Evolutionary conservation across 163 green algal species (phyloP).

Genomic region (Volvox carteri): DNA sequence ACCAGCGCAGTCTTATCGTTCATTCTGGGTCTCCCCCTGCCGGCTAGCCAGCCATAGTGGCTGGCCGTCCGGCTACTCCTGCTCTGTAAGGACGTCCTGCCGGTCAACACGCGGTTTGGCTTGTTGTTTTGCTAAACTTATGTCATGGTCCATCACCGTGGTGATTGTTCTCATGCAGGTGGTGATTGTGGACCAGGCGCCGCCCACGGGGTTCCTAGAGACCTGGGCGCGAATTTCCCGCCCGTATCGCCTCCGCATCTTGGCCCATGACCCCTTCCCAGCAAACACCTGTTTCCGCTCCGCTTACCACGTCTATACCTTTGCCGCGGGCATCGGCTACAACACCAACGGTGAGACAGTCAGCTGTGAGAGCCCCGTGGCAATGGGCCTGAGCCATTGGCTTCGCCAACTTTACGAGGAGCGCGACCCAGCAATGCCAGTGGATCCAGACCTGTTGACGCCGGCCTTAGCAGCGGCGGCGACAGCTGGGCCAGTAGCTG

Average conservation of each 20-base stretch:
- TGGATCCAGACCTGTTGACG: background rate
- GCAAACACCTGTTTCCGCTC: slow-evolving; percentile 41
- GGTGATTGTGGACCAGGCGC: slow-evolving; percentile 49
- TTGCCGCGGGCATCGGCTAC: slow-evolving; percentile 48
- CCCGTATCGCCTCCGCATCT: slow-evolving; percentile 26
- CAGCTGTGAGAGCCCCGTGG: slow-evolving; percentile 42
- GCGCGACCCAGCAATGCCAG: background rate
- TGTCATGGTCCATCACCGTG: too few relatives aligned
- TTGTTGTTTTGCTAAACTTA: too few relatives aligned
- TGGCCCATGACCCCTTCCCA: slow-evolving; percentile 49
- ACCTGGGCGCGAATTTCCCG: slow-evolving; percentile 44
- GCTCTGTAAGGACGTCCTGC: too few relatives aligned
- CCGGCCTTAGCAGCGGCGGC: background rate
- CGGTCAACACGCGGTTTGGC: too few relatives aligned
- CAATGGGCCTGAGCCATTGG: slow-evolving; percentile 34
- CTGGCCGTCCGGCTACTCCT: too few relatives aligned
- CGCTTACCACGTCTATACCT: slow-evolving; percentile 53
- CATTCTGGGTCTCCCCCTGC: too few relatives aligned
- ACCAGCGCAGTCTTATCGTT: too few relatives aligned
- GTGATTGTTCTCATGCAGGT: too few relatives aligned
- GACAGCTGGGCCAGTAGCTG: slow-evolving; percentile 12
- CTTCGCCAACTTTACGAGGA: slow-evolving; percentile 44
- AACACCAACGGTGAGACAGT: slow-evolving; percentile 30
- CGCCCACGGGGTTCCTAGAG: slow-evolving; percentile 47
- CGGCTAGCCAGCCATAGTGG: too few relatives aligned